phyloP scores from a whole-genome alignment of 148 eudicot genomes.

The Bassia scoparia region DNA sequence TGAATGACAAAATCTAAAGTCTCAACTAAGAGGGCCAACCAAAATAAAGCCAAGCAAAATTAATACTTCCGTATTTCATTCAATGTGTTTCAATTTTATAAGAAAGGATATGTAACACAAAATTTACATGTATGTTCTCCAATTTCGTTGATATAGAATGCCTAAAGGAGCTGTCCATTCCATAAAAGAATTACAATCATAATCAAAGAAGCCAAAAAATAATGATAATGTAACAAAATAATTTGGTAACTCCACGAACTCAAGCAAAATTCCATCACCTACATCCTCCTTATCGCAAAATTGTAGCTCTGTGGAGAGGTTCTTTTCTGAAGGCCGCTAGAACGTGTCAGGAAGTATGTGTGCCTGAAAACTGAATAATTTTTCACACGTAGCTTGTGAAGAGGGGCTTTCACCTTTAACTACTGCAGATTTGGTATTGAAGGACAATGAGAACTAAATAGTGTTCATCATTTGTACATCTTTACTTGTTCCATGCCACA shows the following conservation, averaged over 20 bases:
- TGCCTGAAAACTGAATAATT: constrained; percentile 3
- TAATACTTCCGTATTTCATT: not conserved
- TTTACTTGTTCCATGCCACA: constrained; percentile 78
- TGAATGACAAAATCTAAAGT: too few relatives aligned
- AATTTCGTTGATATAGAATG: constrained; percentile 8
- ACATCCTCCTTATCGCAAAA: constrained; percentile 11
- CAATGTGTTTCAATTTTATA: not conserved
- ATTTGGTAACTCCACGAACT: constrained; percentile 6
- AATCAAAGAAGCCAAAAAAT: constrained; percentile 3
- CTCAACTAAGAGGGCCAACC: too few relatives aligned
- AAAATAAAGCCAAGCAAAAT: too few relatives aligned
- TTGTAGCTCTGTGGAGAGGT: not conserved
- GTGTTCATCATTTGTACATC: not conserved
- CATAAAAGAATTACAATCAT: constrained; percentile 28
- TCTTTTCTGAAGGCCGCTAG: not conserved
- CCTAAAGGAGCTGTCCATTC: not conserved
- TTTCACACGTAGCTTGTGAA: constrained; percentile 12
- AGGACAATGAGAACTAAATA: not conserved
- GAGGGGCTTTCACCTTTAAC: constrained; percentile 5
- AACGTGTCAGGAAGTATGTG: not conserved
- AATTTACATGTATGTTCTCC: constrained; percentile 1
- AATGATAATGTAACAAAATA: constrained; percentile 12
- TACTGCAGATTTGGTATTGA: not conserved
- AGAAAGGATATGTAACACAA: not conserved
- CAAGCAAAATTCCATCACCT: not conserved